Evolutionary conservation across 2,329 filamentous ascomycete species (phyloP).

Genomic region (Zopfia rhizophila): DNA sequence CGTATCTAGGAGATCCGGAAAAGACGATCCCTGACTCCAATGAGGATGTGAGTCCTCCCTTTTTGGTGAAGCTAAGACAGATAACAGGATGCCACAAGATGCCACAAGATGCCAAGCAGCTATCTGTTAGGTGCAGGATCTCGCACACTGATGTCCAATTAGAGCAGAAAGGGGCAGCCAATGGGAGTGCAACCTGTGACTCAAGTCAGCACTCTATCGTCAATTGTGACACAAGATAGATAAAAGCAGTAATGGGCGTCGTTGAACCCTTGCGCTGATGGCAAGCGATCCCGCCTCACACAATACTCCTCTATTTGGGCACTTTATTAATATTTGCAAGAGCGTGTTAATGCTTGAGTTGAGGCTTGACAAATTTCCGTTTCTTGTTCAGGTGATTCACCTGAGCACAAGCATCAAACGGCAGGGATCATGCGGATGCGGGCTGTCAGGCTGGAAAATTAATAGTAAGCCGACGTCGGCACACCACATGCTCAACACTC

Average conservation of each 20-base stretch:
- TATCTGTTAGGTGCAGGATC: slow-evolving; percentile 15
- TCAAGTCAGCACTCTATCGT: slow-evolving; percentile 10
- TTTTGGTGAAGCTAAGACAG: background rate
- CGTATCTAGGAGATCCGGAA: background rate
- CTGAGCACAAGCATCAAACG: background rate
- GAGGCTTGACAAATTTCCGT: slow-evolving; percentile 12
- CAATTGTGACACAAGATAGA: slow-evolving; percentile 20
- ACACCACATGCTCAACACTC: too few species aligned
- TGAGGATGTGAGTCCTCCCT: background rate
- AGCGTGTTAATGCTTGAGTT: slow-evolving; percentile 9
- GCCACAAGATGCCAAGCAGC: slow-evolving; percentile 3
- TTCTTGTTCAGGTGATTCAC: slow-evolving; percentile 2
- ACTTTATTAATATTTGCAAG: slow-evolving; percentile 5
- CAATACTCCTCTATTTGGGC: slow-evolving; percentile 11
- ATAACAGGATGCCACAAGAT: too few species aligned
- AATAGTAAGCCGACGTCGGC: too few species aligned
- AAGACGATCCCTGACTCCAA: background rate
- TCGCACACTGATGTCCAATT: slow-evolving; percentile 14
- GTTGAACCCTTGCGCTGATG: too few species aligned
- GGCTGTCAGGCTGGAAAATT: too few species aligned
- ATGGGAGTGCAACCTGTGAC: slow-evolving; percentile 13
- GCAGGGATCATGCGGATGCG: too few species aligned
- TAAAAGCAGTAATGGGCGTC: too few species aligned
- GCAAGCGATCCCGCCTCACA: slow-evolving; percentile 8
- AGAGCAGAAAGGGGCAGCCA: slow-evolving; percentile 11